Conservation (phyloP, 441 rosid genomes). For the Pelargonium citronellum region DNA sequence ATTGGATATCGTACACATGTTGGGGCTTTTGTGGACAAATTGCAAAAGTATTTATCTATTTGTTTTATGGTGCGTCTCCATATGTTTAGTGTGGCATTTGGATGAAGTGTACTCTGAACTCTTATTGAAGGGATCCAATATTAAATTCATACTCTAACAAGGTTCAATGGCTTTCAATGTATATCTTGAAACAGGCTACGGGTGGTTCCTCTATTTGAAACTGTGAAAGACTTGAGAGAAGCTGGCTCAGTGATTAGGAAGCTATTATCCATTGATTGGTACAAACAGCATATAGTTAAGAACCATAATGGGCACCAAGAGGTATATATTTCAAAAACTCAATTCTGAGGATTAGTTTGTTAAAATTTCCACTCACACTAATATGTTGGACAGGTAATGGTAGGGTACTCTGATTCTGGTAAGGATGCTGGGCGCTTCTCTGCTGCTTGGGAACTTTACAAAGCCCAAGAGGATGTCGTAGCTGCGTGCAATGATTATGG, state of each 20-base stretch:
- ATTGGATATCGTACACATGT: no score
- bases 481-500: conserved; percentile 50
- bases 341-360: no score
- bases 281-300: conserved; percentile 38
- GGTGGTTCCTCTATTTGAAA: conserved; percentile 64
- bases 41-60: no score
- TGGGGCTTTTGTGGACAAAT: no score
- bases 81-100: no score
- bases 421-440: conserved; percentile 66
- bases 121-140: no score
- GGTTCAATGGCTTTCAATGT: no score
- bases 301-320: conserved; percentile 44
- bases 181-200: conserved; percentile 15
- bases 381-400: conserved; percentile 37
- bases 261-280: conserved; percentile 63
- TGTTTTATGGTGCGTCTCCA: no score
- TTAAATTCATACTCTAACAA: no score
- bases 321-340: not conserved
- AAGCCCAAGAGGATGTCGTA: conserved; percentile 57
- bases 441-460: conserved; percentile 65
- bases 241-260: conserved; percentile 37
- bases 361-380: no score
- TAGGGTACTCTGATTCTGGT: conserved; percentile 65
- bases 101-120: no score
- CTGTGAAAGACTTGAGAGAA: conserved; percentile 38